These are phyloP conservation scores for Aureobasidium sp. DNA, from an alignment of 2,329 filamentous ascomycete species.

Conservation along the genomic window DNA sequence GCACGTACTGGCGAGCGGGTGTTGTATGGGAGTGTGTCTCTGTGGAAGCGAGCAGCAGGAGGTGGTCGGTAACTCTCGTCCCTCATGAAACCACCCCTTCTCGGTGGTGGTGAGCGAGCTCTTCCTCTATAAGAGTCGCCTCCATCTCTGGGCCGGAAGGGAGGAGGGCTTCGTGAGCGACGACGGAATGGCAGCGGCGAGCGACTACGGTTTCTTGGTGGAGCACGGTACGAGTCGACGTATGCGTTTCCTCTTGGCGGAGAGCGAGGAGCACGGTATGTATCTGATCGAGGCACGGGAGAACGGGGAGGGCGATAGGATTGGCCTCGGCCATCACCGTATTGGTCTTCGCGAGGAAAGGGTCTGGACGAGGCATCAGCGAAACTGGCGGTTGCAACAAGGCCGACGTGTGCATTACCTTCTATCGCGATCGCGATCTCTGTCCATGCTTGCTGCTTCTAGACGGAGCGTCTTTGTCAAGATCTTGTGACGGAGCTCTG, in stretches of 20 bases:
- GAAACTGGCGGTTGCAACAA: background rate
- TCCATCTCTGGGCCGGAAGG: conserved; percentile 23
- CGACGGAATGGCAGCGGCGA: conserved; percentile 21
- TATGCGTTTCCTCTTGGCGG: conserved; percentile 29
- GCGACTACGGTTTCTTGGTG: conserved; percentile 22
- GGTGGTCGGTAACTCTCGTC: conserved; percentile 30
- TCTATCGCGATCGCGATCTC: conserved; percentile 30
- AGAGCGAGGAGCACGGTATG: conserved; percentile 41
- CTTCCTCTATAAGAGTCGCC: conserved; percentile 27
- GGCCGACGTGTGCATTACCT: conserved; percentile 27
- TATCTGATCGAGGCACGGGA: conserved; percentile 23
- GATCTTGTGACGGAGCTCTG: background rate
- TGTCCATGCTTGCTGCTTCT: conserved; percentile 23
- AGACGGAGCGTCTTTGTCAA: background rate
- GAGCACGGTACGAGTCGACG: conserved; percentile 24
- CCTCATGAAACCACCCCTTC: conserved; percentile 25
- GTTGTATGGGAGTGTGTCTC: conserved; percentile 21
- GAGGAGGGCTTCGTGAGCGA: conserved; percentile 24
- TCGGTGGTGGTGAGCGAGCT: conserved; percentile 24
- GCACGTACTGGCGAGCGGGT: conserved; percentile 32
- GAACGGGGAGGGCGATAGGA: conserved; percentile 30
- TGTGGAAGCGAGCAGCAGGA: conserved; percentile 23
- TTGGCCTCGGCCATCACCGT: conserved; percentile 26
- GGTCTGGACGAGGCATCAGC: conserved; percentile 8
- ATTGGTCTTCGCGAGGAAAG: conserved; percentile 27